Conservation (phyloP, 192 early-diverging fungal species). For the Coemansia sp. region DNA sequence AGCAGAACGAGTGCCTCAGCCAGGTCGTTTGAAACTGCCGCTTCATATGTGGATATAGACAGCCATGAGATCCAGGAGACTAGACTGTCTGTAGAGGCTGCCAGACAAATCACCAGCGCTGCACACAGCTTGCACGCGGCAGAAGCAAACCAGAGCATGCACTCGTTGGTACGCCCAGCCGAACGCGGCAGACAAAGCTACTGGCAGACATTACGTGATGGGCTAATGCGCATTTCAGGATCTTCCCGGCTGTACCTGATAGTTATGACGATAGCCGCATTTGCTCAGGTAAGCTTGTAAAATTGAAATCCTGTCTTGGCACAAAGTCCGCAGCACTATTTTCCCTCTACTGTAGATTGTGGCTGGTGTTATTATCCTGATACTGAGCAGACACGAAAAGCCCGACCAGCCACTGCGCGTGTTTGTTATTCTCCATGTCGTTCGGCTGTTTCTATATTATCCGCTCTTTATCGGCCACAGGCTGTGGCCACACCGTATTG, state of each 20-base stretch:
- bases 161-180: not conserved
- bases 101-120: too few species aligned
- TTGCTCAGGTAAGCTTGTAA: constrained; percentile 5
- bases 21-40: constrained; percentile 2
- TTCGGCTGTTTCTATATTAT: constrained; percentile 57
- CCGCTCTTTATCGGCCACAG: constrained; percentile 64
- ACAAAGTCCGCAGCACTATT: too few species aligned
- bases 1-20: not conserved
- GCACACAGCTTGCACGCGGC: too few species aligned
- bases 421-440: constrained; percentile 61
- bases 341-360: constrained; percentile 46
- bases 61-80: not conserved
- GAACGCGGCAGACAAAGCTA: not conserved
- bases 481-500: constrained; percentile 49
- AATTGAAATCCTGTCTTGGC: not conserved
- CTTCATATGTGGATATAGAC: not conserved
- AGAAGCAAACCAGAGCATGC: too few species aligned
- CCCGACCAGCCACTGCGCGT: constrained; percentile 57
- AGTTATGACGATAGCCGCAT: not conserved
- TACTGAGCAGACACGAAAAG: constrained; percentile 47
- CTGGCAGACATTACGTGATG: not conserved
- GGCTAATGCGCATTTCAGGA: not conserved
- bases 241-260: not conserved
- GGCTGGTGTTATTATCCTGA: constrained; percentile 55
- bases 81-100: not conserved